A percentile compares a stretch with the other conserved stretches of the same genome.
Evolutionary conservation across 106 monocot species (phyloP).

Genomic region (Allium fistulosum): DNA sequence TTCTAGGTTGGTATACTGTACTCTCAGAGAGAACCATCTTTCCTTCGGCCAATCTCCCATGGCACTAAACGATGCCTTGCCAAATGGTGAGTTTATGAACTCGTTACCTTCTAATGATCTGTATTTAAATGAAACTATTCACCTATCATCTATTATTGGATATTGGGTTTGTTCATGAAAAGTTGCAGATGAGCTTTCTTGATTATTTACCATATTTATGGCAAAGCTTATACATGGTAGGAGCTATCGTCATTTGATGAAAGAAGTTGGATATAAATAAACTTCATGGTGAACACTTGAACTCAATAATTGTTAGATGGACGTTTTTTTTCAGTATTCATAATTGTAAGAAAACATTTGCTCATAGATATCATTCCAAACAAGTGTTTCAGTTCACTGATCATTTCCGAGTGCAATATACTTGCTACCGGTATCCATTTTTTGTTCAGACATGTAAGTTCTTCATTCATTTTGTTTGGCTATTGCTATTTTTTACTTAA

Average conservation of each 20-base stretch:
- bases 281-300: neutral
- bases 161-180: constrained; percentile 74
- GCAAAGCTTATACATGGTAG: constrained; percentile 78
- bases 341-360: too few relatives aligned
- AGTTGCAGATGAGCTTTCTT: constrained; percentile 51
- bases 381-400: too few relatives aligned
- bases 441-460: too few relatives aligned
- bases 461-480: too few relatives aligned
- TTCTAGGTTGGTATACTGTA: constrained; percentile 88
- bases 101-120: neutral
- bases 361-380: too few relatives aligned
- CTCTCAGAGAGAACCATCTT: constrained; percentile 83
- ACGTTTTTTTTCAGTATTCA: too few relatives aligned
- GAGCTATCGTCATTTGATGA: constrained; percentile 93
- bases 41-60: constrained; percentile 67
- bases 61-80: constrained; percentile 81
- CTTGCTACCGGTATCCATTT: too few relatives aligned
- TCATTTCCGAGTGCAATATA: too few relatives aligned
- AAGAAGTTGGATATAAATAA: constrained; percentile 81
- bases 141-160: neutral
- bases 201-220: constrained; percentile 51
- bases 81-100: constrained; percentile 59
- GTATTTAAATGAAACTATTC: neutral
- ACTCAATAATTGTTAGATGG: too few relatives aligned
- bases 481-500: too few relatives aligned